A percentile compares a stretch with the other conserved stretches of the same genome.
Conservation (phyloP, 352 stramenopile species). For the Globisporangium nagaii region DNA sequence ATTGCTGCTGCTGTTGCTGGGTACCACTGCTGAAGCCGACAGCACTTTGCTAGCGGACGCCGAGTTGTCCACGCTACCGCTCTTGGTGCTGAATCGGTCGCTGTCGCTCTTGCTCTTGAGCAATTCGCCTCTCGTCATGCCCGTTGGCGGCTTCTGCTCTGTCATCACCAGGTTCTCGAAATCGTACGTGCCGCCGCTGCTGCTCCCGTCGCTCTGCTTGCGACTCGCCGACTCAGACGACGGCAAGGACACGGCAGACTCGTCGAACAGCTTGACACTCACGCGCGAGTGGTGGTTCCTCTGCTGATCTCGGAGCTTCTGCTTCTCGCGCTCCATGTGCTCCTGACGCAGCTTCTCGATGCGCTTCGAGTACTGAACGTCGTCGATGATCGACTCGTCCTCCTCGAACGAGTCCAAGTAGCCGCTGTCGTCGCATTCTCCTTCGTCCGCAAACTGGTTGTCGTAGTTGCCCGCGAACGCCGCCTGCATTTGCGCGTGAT, state of each 20-base stretch:
- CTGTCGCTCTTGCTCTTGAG: background rate
- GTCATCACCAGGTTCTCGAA: conserved; percentile 43
- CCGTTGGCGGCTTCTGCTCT: background rate
- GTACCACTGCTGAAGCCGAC: too few relatives aligned
- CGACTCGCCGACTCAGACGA: background rate
- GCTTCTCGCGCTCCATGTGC: conserved; percentile 61
- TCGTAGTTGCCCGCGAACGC: conserved; percentile 14
- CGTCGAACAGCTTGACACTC: conserved; percentile 35
- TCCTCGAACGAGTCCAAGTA: conserved; percentile 5
- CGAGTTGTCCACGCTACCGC: too few relatives aligned
- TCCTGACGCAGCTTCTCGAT: conserved; percentile 56
- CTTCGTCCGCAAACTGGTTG: conserved; percentile 20
- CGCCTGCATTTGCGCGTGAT: conserved; percentile 25
- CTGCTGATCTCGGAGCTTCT: conserved; percentile 24
- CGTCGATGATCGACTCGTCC: conserved; percentile 34
- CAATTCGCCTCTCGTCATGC: too few relatives aligned
- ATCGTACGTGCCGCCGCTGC: too few relatives aligned
- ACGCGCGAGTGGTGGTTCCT: conserved; percentile 9
- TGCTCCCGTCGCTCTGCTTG: conserved; percentile 12
- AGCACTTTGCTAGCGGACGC: too few relatives aligned
- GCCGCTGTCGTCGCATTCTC: conserved; percentile 28
- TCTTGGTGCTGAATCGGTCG: too few relatives aligned
- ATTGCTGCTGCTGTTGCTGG: too few relatives aligned
- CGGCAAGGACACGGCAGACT: conserved; percentile 20
- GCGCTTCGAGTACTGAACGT: conserved; percentile 41